These are phyloP conservation scores for Fimicolochytrium jonesii DNA, from an alignment of 192 early-diverging fungal genomes.

Conservation along the genomic window DNA sequence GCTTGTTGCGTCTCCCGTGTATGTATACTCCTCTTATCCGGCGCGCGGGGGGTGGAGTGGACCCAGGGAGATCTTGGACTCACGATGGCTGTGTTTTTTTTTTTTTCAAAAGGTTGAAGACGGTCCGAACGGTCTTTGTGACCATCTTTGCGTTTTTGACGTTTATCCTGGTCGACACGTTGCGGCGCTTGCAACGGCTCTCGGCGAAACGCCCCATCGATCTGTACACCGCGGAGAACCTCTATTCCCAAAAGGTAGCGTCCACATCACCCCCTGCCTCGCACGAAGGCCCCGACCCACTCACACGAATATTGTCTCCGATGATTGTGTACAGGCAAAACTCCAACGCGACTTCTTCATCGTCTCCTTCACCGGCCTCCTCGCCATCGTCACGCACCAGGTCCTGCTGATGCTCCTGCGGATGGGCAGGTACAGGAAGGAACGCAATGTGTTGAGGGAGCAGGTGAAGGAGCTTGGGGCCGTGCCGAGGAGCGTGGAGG, in stretches of 20 bases:
- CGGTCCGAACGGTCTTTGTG: constrained; percentile 6
- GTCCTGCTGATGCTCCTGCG: constrained; percentile 17
- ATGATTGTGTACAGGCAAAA: no score
- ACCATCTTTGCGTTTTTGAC: constrained; percentile 9
- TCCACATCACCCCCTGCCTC: no score
- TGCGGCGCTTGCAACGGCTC: constrained; percentile 11
- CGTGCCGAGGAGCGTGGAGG: constrained; percentile 8
- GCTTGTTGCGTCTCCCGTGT: constrained; percentile 20
- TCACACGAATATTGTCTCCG: no score
- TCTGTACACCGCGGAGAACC: constrained; percentile 12
- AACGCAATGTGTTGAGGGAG: constrained; percentile 18
- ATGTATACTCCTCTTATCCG: not conserved
- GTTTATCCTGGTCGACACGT: constrained; percentile 8
- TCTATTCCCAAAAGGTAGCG: constrained; percentile 5
- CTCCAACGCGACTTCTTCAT: constrained; percentile 23
- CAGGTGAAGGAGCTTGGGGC: constrained; percentile 24
- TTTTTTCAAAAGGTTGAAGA: not conserved
- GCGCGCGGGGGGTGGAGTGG: no score
- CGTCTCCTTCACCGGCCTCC: constrained; percentile 20
- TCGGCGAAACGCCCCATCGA: not conserved
- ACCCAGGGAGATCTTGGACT: no score
- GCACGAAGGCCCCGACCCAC: no score
- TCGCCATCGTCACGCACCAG: constrained; percentile 20
- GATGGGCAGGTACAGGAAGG: constrained; percentile 30
- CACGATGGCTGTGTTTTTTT: no score